These are phyloP conservation scores for Bruguiera hainesii DNA, from an alignment of 441 rosid species.

Conservation along the genomic window DNA sequence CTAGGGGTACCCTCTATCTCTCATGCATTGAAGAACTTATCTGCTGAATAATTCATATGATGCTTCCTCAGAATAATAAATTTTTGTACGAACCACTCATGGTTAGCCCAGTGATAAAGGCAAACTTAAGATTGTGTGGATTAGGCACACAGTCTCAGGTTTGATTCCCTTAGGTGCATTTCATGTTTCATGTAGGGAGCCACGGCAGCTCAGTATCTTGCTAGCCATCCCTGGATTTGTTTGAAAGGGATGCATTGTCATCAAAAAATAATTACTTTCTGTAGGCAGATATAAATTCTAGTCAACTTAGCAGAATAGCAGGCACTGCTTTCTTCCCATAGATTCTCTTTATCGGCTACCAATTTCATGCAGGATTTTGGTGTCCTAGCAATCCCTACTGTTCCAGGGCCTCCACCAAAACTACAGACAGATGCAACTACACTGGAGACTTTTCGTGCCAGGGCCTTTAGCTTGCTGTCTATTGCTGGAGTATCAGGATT, in stretches of 20 bases:
- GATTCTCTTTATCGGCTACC: background rate
- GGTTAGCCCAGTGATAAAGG: no score
- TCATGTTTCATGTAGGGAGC: no score
- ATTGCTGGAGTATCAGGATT: slow-evolving; percentile 81
- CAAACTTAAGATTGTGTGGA: no score
- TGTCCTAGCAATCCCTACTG: slow-evolving; percentile 77
- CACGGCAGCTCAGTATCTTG: no score
- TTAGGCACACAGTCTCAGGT: no score
- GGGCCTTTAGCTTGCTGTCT: slow-evolving; percentile 73
- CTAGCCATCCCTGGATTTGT: no score
- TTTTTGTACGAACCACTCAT: no score
- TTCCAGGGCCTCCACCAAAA: slow-evolving; percentile 84
- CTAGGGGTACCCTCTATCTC: slow-evolving; percentile 49
- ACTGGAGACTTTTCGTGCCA: slow-evolving; percentile 48
- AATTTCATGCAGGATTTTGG: slow-evolving; percentile 46
- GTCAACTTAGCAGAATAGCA: background rate
- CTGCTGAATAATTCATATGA: background rate
- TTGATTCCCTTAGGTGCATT: no score
- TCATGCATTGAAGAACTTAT: background rate
- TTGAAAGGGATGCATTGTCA: no score
- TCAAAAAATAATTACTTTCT: background rate
- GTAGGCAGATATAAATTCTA: no score
- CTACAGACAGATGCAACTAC: slow-evolving; percentile 47
- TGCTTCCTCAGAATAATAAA: background rate
- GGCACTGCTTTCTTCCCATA: no score